phyloP scores from a whole-genome alignment of 805 yeast genomes.

The Phaffomyces antillensis region DNA sequence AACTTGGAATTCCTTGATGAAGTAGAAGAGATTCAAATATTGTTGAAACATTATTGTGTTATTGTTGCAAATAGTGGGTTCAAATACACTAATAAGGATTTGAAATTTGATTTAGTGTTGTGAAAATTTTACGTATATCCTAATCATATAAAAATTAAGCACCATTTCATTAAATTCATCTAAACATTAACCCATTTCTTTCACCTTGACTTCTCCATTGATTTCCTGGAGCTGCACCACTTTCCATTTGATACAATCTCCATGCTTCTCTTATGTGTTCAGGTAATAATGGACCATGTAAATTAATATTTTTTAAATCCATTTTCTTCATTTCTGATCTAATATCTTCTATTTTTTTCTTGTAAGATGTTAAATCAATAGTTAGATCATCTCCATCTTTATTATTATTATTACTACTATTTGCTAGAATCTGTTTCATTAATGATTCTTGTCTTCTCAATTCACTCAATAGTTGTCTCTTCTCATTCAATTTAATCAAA shows the following conservation, averaged over 20 bases:
- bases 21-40: constrained; percentile 45
- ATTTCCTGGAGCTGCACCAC: constrained; percentile 51
- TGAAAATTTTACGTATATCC: not conserved
- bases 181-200: constrained; percentile 62
- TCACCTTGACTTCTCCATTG: constrained; percentile 71
- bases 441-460: constrained; percentile 31
- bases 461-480: constrained; percentile 31
- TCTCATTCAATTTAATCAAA: constrained; percentile 29
- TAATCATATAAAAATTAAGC: not conserved
- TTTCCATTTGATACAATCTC: constrained; percentile 65
- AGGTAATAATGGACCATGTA: constrained; percentile 60
- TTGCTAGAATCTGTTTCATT: constrained; percentile 23
- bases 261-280: constrained; percentile 87
- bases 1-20: constrained; percentile 50
- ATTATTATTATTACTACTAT: constrained; percentile 17
- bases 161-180: constrained; percentile 28
- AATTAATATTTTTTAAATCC: constrained; percentile 28
- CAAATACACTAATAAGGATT: constrained; percentile 12
- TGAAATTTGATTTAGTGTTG: constrained; percentile 1
- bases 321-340: constrained; percentile 21
- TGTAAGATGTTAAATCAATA: constrained; percentile 7
- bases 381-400: constrained; percentile 5
- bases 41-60: constrained; percentile 48
- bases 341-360: constrained; percentile 16
- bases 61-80: constrained; percentile 22